Percentiles rank a stretch among this genome's conserved stretches.
Evolutionary conservation across 2,329 filamentous ascomycete genomes (phyloP).

Genomic region (Passalora sequoiae): DNA sequence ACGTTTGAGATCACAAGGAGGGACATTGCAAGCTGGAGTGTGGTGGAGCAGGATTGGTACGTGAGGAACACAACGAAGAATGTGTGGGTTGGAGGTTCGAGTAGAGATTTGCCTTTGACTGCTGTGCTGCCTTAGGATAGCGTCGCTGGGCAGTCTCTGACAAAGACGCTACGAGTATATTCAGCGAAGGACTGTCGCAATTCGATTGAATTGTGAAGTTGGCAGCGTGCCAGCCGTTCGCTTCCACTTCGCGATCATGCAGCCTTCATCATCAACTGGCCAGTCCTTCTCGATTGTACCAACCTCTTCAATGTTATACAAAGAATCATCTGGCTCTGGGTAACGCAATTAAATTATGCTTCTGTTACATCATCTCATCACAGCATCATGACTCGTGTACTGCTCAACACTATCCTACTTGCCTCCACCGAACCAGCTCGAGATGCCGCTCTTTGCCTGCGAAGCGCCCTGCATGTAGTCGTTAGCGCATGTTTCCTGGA

Average conservation of each 20-base stretch:
- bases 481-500: slow-evolving; percentile 18
- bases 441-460: slow-evolving; percentile 78
- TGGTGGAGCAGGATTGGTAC: slow-evolving; percentile 51
- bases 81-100: slow-evolving; percentile 55
- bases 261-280: too few relatives aligned
- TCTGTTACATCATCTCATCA: slow-evolving; percentile 1
- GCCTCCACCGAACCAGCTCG: slow-evolving; percentile 72
- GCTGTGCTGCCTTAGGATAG: slow-evolving; percentile 13
- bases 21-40: slow-evolving; percentile 49
- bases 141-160: too few relatives aligned
- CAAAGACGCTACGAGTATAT: too few relatives aligned
- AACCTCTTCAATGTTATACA: too few relatives aligned
- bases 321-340: too few relatives aligned
- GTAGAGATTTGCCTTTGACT: slow-evolving; percentile 46
- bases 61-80: slow-evolving; percentile 52
- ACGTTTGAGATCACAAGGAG: slow-evolving; percentile 38
- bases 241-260: too few relatives aligned
- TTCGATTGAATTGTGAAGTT: too few relatives aligned
- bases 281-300: too few relatives aligned
- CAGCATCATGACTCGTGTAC: neutral
- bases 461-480: slow-evolving; percentile 53
- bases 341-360: neutral
- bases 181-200: too few relatives aligned
- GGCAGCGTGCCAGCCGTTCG: too few relatives aligned
- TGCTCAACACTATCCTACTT: slow-evolving; percentile 22